phyloP scores from a whole-genome alignment of 495 filamentous ascomycete species.

The Aspergillus saccharolyticus region DNA sequence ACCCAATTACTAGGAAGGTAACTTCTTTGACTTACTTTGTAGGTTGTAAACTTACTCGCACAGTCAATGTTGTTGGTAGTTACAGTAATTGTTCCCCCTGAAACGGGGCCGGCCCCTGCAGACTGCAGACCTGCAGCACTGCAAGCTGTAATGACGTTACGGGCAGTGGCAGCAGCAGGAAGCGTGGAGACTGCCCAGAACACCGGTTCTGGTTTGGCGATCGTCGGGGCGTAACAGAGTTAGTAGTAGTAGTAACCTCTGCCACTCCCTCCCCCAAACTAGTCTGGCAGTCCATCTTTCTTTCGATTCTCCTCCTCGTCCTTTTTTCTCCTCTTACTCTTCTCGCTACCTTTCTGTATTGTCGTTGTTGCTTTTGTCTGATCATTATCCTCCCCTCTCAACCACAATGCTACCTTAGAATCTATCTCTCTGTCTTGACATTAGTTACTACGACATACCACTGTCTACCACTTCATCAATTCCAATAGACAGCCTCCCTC shows the following conservation, averaged over 20 bases:
- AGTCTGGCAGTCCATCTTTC: not conserved
- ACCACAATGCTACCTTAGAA: constrained; percentile 20
- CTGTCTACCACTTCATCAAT: not conserved
- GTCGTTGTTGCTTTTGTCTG: not conserved
- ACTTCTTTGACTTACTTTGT: too few species aligned
- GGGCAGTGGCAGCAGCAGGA: not conserved
- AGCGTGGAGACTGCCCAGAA: constrained; percentile 9
- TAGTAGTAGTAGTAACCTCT: too few species aligned
- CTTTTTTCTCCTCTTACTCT: constrained; percentile 1
- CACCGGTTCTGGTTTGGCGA: constrained; percentile 16
- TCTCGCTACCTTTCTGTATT: not conserved
- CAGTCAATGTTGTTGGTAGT: not conserved
- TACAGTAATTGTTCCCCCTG: constrained; percentile 1
- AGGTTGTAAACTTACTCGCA: too few species aligned
- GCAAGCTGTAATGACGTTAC: constrained; percentile 3
- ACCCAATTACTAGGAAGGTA: too few species aligned
- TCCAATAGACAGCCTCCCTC: too few species aligned
- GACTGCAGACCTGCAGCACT: not conserved
- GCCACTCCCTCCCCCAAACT: too few species aligned
- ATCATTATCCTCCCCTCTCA: not conserved
- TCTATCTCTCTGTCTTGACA: constrained; percentile 5
- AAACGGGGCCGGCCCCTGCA: constrained; percentile 1
- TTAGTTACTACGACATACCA: not conserved
- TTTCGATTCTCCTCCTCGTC: not conserved
- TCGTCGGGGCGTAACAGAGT: constrained; percentile 20